Percentiles rank a stretch among this genome's conserved stretches.
These are phyloP conservation scores for Nepenthes mirabilis DNA, from an alignment of 148 eudicot species.

Conservation along the genomic window DNA sequence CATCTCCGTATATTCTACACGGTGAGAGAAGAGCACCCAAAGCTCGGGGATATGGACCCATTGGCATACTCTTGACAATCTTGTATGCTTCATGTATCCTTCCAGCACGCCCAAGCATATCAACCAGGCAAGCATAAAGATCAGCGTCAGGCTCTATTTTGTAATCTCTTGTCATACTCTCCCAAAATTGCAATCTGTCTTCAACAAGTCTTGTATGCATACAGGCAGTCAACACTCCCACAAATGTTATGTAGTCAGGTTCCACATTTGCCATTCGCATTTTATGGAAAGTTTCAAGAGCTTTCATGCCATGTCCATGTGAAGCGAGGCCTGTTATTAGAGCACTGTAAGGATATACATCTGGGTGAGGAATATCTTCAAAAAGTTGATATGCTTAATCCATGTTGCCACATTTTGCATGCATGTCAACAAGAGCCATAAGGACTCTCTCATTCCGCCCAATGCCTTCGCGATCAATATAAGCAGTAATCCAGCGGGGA, in stretches of 20 bases:
- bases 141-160: slow-evolving; percentile 28
- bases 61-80: slow-evolving; percentile 40
- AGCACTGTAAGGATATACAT: too few species aligned
- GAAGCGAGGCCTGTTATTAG: too few species aligned
- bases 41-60: slow-evolving; percentile 17
- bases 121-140: slow-evolving; percentile 55
- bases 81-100: slow-evolving; percentile 37
- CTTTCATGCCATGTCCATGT: slow-evolving; percentile 20
- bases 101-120: slow-evolving; percentile 47
- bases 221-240: slow-evolving; percentile 47
- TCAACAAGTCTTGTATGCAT: slow-evolving; percentile 43
- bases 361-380: too few species aligned
- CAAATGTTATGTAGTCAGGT: slow-evolving; percentile 41
- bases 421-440: too few species aligned
- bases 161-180: slow-evolving; percentile 25
- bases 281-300: slow-evolving; percentile 19
- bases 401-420: too few species aligned
- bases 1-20: slow-evolving; percentile 27
- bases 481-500: too few species aligned
- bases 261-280: slow-evolving; percentile 18
- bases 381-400: too few species aligned
- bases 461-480: too few species aligned
- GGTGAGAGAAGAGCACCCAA: slow-evolving; percentile 42
- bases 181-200: slow-evolving; percentile 31
- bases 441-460: too few species aligned